Evolutionary conservation across 148 eudicot species (phyloP), one percentile per base, ranked within the genome.

Genomic region (Cornus kousa): DNA sequence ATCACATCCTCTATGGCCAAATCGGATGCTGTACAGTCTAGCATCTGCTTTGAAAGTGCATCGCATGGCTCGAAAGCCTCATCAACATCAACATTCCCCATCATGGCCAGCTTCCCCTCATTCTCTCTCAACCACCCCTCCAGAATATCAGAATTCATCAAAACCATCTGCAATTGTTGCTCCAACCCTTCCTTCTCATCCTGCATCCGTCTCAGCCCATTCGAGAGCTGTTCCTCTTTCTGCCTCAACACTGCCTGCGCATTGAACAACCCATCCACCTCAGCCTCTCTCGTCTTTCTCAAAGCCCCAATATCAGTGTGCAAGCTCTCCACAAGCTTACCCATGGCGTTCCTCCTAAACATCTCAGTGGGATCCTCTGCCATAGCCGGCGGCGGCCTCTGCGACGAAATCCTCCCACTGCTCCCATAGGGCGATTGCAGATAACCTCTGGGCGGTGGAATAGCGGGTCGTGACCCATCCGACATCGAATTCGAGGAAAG

Each of bases 51-150:
- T 0, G 99, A 93, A 22, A 93, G 84, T 6, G 72, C 78, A 87
- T 96, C 99, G 46, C 78, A 85, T 3, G 93, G 92, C 87, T 87
- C 87, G 78, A 96, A 92, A 5, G 89, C 91, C 11, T 85, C 89
- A 73, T 96, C 99, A 31, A 90, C 86, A 68, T 92, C 89, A 24
- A 88, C 82, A 72, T 74, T 76, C 71, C 81, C 84, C 66, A 68
- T 23, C n/a, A 83, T 86, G 1, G 69, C 85, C 88, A 82, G 69
- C 85, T 91, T 91, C 33, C 82, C 89, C 75, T 90, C 88, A 60
- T 95, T 95, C 76, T 91, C 97, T 77, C 88, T 93, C 84, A 93
- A 79, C 97, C 99, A 93, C 14, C 87, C 91, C 67, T 96, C 98
- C 85, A 92, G 64, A 53, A 92, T 86, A 81, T 96, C 99, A 0